Evolutionary conservation across 306 rosid species (phyloP), one percentile per base, ranked within the genome.

Genomic region (Trichosanthes cucumerina): DNA sequence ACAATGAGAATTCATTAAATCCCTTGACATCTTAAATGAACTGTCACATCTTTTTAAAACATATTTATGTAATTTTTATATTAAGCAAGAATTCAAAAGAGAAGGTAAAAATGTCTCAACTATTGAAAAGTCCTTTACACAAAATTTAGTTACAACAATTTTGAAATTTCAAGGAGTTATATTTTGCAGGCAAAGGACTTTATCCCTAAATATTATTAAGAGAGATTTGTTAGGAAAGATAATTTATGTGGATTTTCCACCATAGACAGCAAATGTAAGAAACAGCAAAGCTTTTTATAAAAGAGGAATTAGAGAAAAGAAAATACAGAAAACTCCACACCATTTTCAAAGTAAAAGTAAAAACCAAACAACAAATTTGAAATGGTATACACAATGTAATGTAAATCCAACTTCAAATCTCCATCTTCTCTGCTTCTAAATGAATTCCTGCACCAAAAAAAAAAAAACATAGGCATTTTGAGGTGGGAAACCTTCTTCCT

Each of bases 301-400:
- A 68, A n/a, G 15, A 41, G 76, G 23, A 26, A 72, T 46, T 9
- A 46, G 58, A 1, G 57, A 26, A 76, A 34, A 21, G 18, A 12
- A 36, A 76, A 53, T 76, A 28, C 78, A 28, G 56, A 71, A 7
- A 46, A 44, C 44, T 73, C 44, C 59, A 73, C 62, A 73, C 78
- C 78, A 49, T 73, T 50, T 73, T 47, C 23, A 50, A 49, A 73
- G 24, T 73, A 24, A 13, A 46, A 73, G 23, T 6, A 64, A 28
- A 41, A 68, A 68, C 28, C 53, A 68, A 38, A 39, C 56, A 47
- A 16, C 56, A 47, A 46, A 46, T 72, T 31, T 44, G 34, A 73
- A 71, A 71, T 24, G n/a, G 36, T 71, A 46, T 71, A 43, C 57
- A 71, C 77, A 24, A 44, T 70, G 52, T 71, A 41, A 70, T 10